Percentiles rank a stretch among this genome's conserved stretches.
These are phyloP conservation scores for Penicillium sclerotigenum DNA, from an alignment of 2,329 filamentous ascomycete species.

Conservation along the genomic window DNA sequence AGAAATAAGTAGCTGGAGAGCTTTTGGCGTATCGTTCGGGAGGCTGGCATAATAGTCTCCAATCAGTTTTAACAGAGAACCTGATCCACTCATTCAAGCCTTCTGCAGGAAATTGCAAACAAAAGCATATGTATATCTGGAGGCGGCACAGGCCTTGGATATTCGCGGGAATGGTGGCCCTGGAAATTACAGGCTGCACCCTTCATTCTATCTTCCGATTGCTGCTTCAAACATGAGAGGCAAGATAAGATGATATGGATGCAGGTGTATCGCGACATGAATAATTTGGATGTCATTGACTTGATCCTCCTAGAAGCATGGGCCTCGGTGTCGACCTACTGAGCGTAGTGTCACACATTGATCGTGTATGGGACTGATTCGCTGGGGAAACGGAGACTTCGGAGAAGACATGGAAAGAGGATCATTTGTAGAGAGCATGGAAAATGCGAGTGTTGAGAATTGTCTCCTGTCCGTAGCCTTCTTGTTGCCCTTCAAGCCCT, in stretches of 20 bases:
- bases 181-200: too few relatives aligned
- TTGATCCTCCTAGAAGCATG: background rate
- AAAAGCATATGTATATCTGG: too few relatives aligned
- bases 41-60: background rate
- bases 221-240: background rate
- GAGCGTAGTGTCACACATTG: background rate
- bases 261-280: background rate
- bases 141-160: too few relatives aligned
- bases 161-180: too few relatives aligned
- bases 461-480: background rate
- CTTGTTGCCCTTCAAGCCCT: too few relatives aligned
- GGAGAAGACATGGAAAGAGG: background rate
- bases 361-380: background rate
- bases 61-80: background rate
- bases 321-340: background rate
- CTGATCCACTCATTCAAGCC: too few relatives aligned
- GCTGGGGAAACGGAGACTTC: background rate
- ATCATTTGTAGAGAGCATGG: background rate
- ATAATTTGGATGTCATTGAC: background rate
- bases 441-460: background rate
- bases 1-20: background rate
- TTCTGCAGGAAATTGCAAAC: too few relatives aligned
- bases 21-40: background rate
- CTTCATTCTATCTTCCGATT: too few relatives aligned
- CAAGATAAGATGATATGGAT: background rate